Evolutionary conservation across 2,329 filamentous ascomycete genomes (phyloP).

Genomic region (Diaporthe ampelina): DNA sequence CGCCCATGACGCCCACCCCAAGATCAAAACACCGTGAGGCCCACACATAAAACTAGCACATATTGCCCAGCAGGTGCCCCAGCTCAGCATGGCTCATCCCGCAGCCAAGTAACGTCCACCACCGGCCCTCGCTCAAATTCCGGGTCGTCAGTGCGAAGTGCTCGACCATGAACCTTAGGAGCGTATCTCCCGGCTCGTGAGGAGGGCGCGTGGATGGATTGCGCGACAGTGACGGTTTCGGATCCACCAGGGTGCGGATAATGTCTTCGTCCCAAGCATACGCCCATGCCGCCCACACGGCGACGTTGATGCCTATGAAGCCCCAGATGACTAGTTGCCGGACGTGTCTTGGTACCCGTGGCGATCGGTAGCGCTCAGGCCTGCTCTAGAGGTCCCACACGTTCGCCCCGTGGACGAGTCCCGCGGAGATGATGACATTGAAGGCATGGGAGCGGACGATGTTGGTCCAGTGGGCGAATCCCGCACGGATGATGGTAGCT

Average conservation of each 20-base stretch:
- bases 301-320: constrained; percentile 14
- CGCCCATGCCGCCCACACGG: constrained; percentile 7
- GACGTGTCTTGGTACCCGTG: not conserved
- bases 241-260: too few relatives aligned
- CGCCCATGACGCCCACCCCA: not conserved
- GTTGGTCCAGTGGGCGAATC: too few relatives aligned
- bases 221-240: too few relatives aligned
- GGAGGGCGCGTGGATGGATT: not conserved
- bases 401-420: constrained; percentile 1
- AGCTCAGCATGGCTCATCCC: not conserved
- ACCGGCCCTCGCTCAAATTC: not conserved
- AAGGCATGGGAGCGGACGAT: too few relatives aligned
- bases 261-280: not conserved
- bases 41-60: not conserved
- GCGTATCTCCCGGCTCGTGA: not conserved
- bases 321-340: constrained; percentile 10
- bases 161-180: not conserved
- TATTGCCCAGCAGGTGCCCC: not conserved
- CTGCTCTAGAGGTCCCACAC: not conserved
- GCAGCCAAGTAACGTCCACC: not conserved
- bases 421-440: too few relatives aligned
- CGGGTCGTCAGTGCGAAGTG: not conserved
- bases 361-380: too few relatives aligned
- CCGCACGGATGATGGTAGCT: not conserved
- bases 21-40: constrained; percentile 16